Base-by-base conservation (phyloP, 2,329 filamentous ascomycete species). In the Ciborinia camelliae region DNA sequence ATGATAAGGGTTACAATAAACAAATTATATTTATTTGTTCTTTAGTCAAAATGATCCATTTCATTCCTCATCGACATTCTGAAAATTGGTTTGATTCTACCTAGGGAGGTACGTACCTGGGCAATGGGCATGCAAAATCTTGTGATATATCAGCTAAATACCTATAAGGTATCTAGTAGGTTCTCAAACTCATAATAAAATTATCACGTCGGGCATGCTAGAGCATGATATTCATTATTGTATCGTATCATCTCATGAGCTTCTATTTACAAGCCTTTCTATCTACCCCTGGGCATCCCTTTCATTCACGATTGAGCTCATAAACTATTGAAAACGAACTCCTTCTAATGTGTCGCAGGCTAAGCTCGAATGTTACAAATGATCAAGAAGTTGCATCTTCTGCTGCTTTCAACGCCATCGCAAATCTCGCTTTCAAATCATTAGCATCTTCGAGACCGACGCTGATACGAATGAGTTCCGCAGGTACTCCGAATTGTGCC, bases 391-490 rank as follows among this genome's bases (percentile, higher is more conserved):
- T 58, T 60, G 63, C 62, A 28, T 69, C 66, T 64, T 72, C 71
- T 28, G 83, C 83, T 5, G 85, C 88, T 63, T 84, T 80, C 66
- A 98, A 79, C n/a, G 94, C 94, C 58, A 76, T 80, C 65, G 82
- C 77, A 72, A 98, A 90, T 23, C 83, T 84, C 18, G 76, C 77
- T 39, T 84, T 81, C 71, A 98, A 77, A 65, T 87, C 84, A 30
- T 81, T 79, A 1, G 86, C 84, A 67, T 95, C 90, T 76, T 99
- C 95, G 60, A 99, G 77, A 0, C 95, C 95, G 62, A 98, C 90
- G 73, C 93, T 97, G 69, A 98, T 86, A 50, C 95, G 84, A 55
- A 98, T 83, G 64, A 99, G 77, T 75, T 91, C 85, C 1, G 86
- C 85, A 63, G 95, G 89, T 3, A 97, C 91, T 0, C 93, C 92